phyloP scores from a whole-genome alignment of 352 stramenopile species.

The Pythium folliculosum region DNA sequence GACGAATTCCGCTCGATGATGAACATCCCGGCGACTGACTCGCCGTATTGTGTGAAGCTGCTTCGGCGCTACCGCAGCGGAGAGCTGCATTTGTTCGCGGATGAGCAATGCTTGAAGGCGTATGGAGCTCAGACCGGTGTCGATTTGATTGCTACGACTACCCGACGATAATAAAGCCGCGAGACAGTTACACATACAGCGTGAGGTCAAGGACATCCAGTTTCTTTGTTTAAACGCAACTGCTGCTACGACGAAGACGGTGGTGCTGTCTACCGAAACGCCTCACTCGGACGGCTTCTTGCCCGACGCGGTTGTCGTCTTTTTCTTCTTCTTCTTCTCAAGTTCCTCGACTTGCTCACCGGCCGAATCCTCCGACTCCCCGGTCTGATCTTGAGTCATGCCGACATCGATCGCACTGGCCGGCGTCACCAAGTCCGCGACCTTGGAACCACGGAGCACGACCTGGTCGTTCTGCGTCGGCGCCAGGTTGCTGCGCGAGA shows the following conservation, averaged over 20 bases:
- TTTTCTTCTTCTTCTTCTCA: slow-evolving; percentile 19
- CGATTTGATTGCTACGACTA: slow-evolving; percentile 2
- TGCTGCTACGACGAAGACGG: not conserved
- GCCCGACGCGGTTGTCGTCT: not conserved
- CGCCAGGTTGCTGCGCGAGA: slow-evolving; percentile 14
- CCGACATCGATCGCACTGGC: slow-evolving; percentile 6
- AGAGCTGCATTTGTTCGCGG: slow-evolving; percentile 5
- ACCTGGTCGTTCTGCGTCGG: slow-evolving; percentile 31
- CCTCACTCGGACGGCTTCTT: slow-evolving; percentile 3
- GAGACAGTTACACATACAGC: not conserved
- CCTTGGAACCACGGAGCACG: slow-evolving; percentile 23
- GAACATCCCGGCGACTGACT: slow-evolving; percentile 11
- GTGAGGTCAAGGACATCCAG: not conserved
- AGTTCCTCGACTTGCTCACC: not conserved
- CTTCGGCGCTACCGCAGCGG: slow-evolving; percentile 5
- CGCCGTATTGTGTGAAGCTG: slow-evolving; percentile 23
- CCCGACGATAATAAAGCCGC: not conserved
- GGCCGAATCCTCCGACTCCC: not conserved
- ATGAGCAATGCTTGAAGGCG: slow-evolving; percentile 5
- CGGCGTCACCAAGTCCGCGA: slow-evolving; percentile 17
- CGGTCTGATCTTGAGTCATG: not conserved
- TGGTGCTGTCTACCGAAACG: too few species aligned
- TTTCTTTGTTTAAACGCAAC: not conserved
- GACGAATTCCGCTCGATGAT: slow-evolving; percentile 20
- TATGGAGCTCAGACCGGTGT: slow-evolving; percentile 19